These are phyloP conservation scores for Aspergillus uvarum DNA, from an alignment of 2,329 filamentous ascomycete species.

Conservation along the genomic window DNA sequence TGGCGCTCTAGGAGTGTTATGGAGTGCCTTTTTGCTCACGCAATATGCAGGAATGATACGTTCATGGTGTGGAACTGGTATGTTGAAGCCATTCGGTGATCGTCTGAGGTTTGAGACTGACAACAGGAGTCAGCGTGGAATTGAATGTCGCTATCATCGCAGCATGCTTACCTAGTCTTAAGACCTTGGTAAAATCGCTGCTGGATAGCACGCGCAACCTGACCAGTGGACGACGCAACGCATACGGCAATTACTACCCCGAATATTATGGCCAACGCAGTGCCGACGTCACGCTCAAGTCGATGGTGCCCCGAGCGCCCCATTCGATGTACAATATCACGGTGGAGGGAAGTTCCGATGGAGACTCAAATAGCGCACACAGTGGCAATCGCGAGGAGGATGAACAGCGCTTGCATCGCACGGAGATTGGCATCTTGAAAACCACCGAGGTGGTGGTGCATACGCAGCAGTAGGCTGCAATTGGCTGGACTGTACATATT, in stretches of 20 bases:
- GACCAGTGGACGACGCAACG: slow-evolving; percentile 10
- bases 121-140: slow-evolving; percentile 35
- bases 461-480: background rate
- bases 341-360: background rate
- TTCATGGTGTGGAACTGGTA: slow-evolving; percentile 24
- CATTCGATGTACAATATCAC: background rate
- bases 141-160: slow-evolving; percentile 44
- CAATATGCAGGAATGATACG: slow-evolving; percentile 11
- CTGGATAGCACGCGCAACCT: slow-evolving; percentile 13
- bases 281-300: slow-evolving; percentile 1
- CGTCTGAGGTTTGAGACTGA: background rate
- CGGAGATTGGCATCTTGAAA: slow-evolving; percentile 3
- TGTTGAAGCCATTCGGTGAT: background rate
- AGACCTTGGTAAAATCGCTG: slow-evolving; percentile 34
- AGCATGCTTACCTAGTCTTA: slow-evolving; percentile 42
- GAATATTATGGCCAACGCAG: slow-evolving; percentile 6
- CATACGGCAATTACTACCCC: slow-evolving; percentile 6
- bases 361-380: background rate
- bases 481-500: background rate
- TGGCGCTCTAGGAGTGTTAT: no score
- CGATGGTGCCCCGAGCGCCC: background rate
- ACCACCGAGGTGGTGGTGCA: slow-evolving; percentile 6
- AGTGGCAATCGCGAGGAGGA: background rate
- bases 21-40: background rate
- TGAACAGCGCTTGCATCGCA: slow-evolving; percentile 1